These are phyloP conservation scores for Olyra latifolia DNA, from an alignment of 176 grass and related monocot genomes.

Conservation along the genomic window DNA sequence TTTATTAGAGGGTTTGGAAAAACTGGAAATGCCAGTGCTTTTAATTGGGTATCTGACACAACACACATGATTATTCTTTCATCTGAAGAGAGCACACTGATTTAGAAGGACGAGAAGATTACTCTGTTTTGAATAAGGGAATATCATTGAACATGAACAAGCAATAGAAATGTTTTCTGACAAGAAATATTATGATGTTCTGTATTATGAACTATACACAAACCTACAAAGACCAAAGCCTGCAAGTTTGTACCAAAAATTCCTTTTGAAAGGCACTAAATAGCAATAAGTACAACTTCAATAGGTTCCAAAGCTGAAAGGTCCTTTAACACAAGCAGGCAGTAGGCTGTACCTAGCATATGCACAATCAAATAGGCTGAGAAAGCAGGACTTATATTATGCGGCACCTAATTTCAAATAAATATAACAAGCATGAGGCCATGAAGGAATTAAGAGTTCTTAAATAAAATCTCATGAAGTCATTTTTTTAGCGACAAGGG, in stretches of 20 bases:
- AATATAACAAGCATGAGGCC: conserved; percentile 4
- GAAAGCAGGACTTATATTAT: conserved; percentile 4
- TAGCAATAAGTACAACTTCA: not conserved
- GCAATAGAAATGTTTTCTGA: conserved; percentile 20
- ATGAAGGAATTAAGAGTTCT: not conserved
- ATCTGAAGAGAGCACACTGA: conserved; percentile 47
- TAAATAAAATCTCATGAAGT: not conserved
- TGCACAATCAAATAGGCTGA: not conserved
- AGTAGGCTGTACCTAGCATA: not conserved
- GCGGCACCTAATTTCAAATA: not conserved
- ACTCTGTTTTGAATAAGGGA: not conserved
- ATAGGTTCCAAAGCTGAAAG: not conserved
- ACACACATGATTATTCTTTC: conserved; percentile 36
- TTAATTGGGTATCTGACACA: conserved; percentile 10
- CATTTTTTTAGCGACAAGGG: too few relatives aligned
- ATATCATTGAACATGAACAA: conserved; percentile 21
- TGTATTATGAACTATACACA: not conserved
- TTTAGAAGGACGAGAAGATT: conserved; percentile 3
- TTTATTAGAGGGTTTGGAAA: conserved; percentile 20
- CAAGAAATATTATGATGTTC: conserved; percentile 14
- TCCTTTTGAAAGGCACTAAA: not conserved
- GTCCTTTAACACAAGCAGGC: not conserved
- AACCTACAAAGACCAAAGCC: not conserved
- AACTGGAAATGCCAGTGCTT: conserved; percentile 6
- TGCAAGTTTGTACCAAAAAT: not conserved